A percentile compares a stretch with the other conserved stretches of the same genome.
These are phyloP conservation scores for Nakazawaea pomicola DNA, from an alignment of 805 yeast genomes.

Conservation along the genomic window DNA sequence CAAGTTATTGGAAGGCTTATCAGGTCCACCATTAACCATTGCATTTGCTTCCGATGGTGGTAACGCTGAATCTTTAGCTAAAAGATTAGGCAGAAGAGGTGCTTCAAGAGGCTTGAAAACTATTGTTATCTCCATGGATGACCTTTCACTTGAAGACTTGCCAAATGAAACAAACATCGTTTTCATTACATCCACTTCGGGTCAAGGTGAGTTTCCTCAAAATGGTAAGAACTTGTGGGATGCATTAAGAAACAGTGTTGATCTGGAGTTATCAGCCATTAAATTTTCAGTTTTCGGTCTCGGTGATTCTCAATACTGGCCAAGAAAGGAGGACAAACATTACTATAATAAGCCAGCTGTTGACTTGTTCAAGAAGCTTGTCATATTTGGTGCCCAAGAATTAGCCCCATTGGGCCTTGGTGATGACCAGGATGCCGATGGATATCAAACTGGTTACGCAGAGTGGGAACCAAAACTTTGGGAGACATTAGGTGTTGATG, in stretches of 20 bases:
- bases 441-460: slow-evolving; percentile 85
- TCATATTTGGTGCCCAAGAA: slow-evolving; percentile 67
- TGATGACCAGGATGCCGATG: slow-evolving; percentile 97
- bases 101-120: slow-evolving; percentile 73
- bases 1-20: slow-evolving; percentile 74
- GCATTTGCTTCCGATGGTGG: slow-evolving; percentile 93
- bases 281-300: slow-evolving; percentile 66
- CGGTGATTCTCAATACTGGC: slow-evolving; percentile 91
- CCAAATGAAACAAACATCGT: slow-evolving; percentile 66
- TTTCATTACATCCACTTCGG: slow-evolving; percentile 70
- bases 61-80: slow-evolving; percentile 77
- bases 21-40: slow-evolving; percentile 87
- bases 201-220: slow-evolving; percentile 85
- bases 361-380: slow-evolving; percentile 63
- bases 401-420: slow-evolving; percentile 80
- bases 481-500: slow-evolving; percentile 85
- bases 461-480: slow-evolving; percentile 83
- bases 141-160: slow-evolving; percentile 65
- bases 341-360: slow-evolving; percentile 89
- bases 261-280: slow-evolving; percentile 56
- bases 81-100: slow-evolving; percentile 73
- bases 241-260: slow-evolving; percentile 52
- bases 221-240: slow-evolving; percentile 81
- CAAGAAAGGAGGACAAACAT: slow-evolving; percentile 90
- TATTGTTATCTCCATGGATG: slow-evolving; percentile 64